Conservation (phyloP, 192 early-diverging fungal species). For the Linnemannia exigua region DNA sequence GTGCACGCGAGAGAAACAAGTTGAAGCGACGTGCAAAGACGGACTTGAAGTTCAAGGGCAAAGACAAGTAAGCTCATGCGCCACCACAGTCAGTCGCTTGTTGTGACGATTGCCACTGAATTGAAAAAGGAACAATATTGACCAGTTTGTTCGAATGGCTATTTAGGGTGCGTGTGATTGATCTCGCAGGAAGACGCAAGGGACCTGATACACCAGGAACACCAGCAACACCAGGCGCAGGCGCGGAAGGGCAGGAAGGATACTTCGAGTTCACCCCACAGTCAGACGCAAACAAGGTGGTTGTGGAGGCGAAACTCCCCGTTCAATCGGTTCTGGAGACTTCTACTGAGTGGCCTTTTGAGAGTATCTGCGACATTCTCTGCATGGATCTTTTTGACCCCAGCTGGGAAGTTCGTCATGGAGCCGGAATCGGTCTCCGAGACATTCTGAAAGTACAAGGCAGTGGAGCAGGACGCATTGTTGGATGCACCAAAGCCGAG, state of each 20-base stretch:
- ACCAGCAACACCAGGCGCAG: conserved; percentile 23
- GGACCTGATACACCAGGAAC: conserved; percentile 48
- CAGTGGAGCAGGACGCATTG: conserved; percentile 80
- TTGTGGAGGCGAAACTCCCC: conserved; percentile 78
- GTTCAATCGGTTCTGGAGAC: conserved; percentile 49
- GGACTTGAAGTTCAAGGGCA: conserved; percentile 80
- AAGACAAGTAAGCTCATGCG: conserved; percentile 71
- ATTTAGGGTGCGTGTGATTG: conserved; percentile 63
- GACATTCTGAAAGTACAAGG: conserved; percentile 92
- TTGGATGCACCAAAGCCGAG: conserved; percentile 63
- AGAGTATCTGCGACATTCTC: conserved; percentile 69
- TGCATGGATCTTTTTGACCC: conserved; percentile 76
- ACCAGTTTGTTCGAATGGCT: neutral
- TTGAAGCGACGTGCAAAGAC: conserved; percentile 91
- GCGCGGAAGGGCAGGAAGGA: conserved; percentile 57
- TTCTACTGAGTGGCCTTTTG: conserved; percentile 68
- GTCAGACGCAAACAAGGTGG: conserved; percentile 72
- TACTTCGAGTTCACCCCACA: conserved; percentile 71
- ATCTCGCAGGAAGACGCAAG: conserved; percentile 45
- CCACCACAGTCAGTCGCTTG: neutral
- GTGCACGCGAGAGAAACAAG: conserved; percentile 89
- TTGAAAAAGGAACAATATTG: neutral
- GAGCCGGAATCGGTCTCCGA: conserved; percentile 94
- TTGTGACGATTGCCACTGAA: neutral
- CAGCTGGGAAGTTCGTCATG: conserved; percentile 94